Evolutionary conservation across 257 asterid species (phyloP), one percentile per base, ranked within the genome.

Genomic region (Scutellaria barbata): DNA sequence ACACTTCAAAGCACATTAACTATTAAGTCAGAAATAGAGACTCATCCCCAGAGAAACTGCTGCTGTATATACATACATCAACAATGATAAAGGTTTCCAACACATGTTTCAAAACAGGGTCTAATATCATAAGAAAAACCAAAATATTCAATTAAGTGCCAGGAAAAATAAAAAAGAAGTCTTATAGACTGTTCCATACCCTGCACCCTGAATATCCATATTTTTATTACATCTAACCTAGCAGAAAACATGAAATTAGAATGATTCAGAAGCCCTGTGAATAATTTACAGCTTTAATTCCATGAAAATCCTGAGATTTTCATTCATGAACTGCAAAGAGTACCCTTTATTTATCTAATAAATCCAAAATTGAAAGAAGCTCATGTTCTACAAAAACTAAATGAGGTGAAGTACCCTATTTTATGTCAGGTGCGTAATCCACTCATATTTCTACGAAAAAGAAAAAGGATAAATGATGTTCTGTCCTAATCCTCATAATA

Each of bases 1-100:
- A 55, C 76, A 94, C 99, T 91, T 79, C 76, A 81, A 55, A 72
- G 67, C 52, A 60, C 10, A 53, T 50, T n/a, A 74, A 63, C 65
- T 61, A 54, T 56, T 67, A 22, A 20, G 77, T 84, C 69, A 80
- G 81, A 46, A 69, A 77, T 52, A 59, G 52, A 69, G 62, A 63
- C 22, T 16, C 20, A 61, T 13, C 39, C 72, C 65, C 58, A 51
- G 2, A 45, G 60, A 63, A 69, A 51, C 8, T 18, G 48, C 43
- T 16, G 60, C 47, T 25, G 64, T 47, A 42, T 43, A 63, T 13
- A 30, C 33, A 6, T 6, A 61, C 30, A n/a, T 16, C 11, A 43
- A 25, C 5, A 41, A 64, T 41, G 67, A 51, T 45, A 18, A 37
- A 58, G 37, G 42, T 65, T 47, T 57, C 39, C 7, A 55, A 42